Evolutionary conservation across 768 basidiomycete genomes (phyloP).

Genomic region (Tylopilus balloui): DNA sequence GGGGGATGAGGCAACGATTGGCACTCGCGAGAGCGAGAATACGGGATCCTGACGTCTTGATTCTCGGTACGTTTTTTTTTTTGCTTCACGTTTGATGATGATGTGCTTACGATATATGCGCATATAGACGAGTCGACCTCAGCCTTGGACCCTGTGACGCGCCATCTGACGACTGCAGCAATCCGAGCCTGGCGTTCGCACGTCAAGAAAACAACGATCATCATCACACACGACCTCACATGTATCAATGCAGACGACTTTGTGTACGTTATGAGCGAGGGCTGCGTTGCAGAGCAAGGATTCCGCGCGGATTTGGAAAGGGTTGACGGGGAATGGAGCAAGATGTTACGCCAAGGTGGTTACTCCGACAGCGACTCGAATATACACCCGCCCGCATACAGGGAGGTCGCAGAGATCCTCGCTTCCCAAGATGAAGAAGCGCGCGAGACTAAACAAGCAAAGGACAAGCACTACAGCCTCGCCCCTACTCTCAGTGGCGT

Average conservation of each 20-base stretch:
- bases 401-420: conserved; percentile 44
- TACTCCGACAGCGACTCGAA: conserved; percentile 40
- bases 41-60: conserved; percentile 80
- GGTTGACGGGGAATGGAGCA: conserved; percentile 60
- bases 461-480: conserved; percentile 41
- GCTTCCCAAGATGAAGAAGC: conserved; percentile 45
- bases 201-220: conserved; percentile 50
- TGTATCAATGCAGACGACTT: conserved; percentile 76
- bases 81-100: not conserved
- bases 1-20: conserved; percentile 88
- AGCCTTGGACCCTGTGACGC: conserved; percentile 81
- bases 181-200: conserved; percentile 57
- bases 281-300: conserved; percentile 80
- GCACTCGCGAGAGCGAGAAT: conserved; percentile 85
- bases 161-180: conserved; percentile 77
- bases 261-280: conserved; percentile 86
- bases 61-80: conserved; percentile 65
- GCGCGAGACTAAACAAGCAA: conserved; percentile 18
- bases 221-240: conserved; percentile 90
- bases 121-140: conserved; percentile 72
- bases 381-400: conserved; percentile 27
- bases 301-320: conserved; percentile 75
- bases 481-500: conserved; percentile 33
- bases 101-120: not conserved
- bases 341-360: conserved; percentile 66